phyloP scores from a whole-genome alignment of 768 basidiomycete species.

The Coprinopsis strossmayeri region DNA sequence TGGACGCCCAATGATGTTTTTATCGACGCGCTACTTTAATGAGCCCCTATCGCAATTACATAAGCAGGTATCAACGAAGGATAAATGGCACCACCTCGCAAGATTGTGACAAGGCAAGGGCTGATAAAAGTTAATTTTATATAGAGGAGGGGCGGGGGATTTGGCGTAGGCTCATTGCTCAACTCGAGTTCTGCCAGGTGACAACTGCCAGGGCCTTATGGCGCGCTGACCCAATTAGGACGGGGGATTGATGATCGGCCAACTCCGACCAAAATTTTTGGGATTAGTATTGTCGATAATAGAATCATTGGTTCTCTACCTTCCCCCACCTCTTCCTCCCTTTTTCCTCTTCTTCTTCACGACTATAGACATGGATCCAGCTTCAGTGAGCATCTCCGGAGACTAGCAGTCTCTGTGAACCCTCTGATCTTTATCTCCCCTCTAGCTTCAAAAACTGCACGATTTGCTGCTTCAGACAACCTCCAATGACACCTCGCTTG shows the following conservation, averaged over 20 bases:
- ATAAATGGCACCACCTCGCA: neutral
- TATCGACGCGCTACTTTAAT: neutral
- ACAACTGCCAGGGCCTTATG: neutral
- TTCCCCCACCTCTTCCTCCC: conserved; percentile 20
- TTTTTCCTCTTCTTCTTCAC: conserved; percentile 21
- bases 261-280: conserved; percentile 56
- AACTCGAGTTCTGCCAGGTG: no score
- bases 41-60: conserved; percentile 1
- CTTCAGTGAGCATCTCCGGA: conserved; percentile 25
- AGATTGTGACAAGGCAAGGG: no score
- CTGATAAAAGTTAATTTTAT: no score
- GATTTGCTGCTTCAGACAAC: conserved; percentile 80
- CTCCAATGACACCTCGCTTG: conserved; percentile 79
- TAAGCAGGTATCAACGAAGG: neutral
- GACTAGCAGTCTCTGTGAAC: no score
- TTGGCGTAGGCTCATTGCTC: no score
- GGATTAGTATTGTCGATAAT: neutral
- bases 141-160: no score
- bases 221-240: neutral
- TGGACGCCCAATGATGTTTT: no score
- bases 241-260: conserved; percentile 28
- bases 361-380: conserved; percentile 35
- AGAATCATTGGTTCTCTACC: conserved; percentile 16
- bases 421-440: no score
- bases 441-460: conserved; percentile 77